A percentile compares a stretch with the other conserved stretches of the same genome.
These are phyloP conservation scores for Stachybotrys chartarum DNA, from an alignment of 2,329 filamentous ascomycete genomes.

Conservation along the genomic window DNA sequence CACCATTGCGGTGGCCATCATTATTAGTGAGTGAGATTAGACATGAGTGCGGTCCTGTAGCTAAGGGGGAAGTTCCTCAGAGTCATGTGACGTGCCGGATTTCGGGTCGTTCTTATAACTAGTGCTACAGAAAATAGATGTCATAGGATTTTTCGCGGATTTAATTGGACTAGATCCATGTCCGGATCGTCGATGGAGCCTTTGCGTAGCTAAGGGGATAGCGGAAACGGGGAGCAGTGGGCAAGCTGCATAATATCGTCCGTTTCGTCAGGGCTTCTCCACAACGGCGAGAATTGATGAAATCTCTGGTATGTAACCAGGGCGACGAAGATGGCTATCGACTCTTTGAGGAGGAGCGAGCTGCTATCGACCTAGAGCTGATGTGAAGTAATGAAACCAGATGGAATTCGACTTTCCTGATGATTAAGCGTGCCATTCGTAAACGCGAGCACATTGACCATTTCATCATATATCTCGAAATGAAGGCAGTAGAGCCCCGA, in stretches of 20 bases:
- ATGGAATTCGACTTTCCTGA: slow-evolving; percentile 1
- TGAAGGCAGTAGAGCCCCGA: background rate
- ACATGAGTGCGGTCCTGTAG: too few species aligned
- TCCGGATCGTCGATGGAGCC: too few species aligned
- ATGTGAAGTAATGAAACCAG: slow-evolving; percentile 1
- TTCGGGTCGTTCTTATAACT: too few species aligned
- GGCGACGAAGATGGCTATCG: background rate
- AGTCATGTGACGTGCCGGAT: too few species aligned
- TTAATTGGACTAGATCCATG: too few species aligned
- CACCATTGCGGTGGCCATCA: too few species aligned
- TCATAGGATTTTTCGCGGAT: too few species aligned
- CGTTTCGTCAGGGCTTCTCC: slow-evolving; percentile 1
- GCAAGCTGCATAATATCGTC: slow-evolving; percentile 1
- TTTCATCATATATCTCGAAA: slow-evolving; percentile 1
- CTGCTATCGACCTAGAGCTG: slow-evolving; percentile 1
- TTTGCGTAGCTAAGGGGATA: too few species aligned
- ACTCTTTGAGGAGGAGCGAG: slow-evolving; percentile 1
- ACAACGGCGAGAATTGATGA: background rate
- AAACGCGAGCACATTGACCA: slow-evolving; percentile 1
- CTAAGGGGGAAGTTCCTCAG: too few species aligned
- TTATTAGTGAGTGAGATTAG: too few species aligned
- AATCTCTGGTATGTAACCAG: slow-evolving; percentile 1
- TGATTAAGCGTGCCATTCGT: background rate
- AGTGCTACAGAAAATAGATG: too few species aligned
- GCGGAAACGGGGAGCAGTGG: slow-evolving; percentile 1